Evolutionary conservation across 805 yeast species (phyloP), one percentile per base, ranked within the genome.

Genomic region (Suhomyces xylopsoci): DNA sequence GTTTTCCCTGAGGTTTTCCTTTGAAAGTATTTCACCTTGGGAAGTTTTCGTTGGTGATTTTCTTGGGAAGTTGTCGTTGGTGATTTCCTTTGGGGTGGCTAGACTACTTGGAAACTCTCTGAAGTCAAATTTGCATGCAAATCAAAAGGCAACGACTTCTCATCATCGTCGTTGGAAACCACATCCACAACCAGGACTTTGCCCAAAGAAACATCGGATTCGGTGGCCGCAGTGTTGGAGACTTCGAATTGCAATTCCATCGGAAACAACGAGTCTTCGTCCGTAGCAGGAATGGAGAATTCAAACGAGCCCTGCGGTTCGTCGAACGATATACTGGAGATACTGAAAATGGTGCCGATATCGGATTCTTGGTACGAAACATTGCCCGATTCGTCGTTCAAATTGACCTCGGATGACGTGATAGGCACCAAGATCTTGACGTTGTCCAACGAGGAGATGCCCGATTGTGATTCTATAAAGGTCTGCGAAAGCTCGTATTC

Each of bases 241-340:
- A 77, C 65, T 41, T 76, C 76, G 73, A 91, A 89, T 48, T 77
- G 70, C 40, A 91, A 81, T 62, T 84, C 84, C 77, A 93, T 83
- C 55, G 99, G 99, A 88, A 91, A 93, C 62, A 93, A 76, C 10
- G 83, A 79, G 56, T 91, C 96, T 69, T 93, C 97, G 57, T 81
- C 83, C 40, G 79, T 85, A 17, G 85, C 87, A 58, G 85, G 87
- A 54, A 90, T 82, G 7, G 85, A 68, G 65, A 94, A 85, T 66
- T 89, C 96, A 67, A 94, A 85, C 44, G 89, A 84, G 45, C 92
- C 97, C 24, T 80, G 76, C 4, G 82, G 74, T 19, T 81, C 71
- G 42, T 80, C 83, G 7, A 81, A 69, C 26, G 76, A 66, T 44
- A 90, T 72, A 40, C 74, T 71, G 14, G 80, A 82, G 48, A 92